Conservation (phyloP, 2,329 filamentous ascomycete genomes). For the Lasiodiplodia hormozganensis region DNA sequence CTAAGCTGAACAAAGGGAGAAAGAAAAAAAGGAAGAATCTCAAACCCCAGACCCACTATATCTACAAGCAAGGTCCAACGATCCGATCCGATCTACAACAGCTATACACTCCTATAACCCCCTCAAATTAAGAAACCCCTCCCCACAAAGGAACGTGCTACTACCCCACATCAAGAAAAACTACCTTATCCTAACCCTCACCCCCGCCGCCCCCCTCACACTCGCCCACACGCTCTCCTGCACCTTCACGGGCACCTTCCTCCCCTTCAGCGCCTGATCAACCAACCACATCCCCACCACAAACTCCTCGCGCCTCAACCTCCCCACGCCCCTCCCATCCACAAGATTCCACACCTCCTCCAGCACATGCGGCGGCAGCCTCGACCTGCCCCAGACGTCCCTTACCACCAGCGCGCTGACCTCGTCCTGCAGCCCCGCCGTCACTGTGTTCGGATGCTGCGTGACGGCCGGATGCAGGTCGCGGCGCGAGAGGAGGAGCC, state of each 20-base stretch:
- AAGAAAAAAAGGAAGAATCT: too few species aligned
- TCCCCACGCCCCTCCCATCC: conserved; percentile 62
- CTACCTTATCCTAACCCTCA: conserved; percentile 39
- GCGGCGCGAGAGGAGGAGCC: conserved; percentile 49
- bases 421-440: conserved; percentile 37
- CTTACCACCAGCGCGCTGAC: conserved; percentile 73
- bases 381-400: conserved; percentile 77
- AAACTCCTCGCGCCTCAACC: conserved; percentile 73
- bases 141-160: too few species aligned
- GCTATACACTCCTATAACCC: neutral
- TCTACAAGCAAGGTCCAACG: too few species aligned
- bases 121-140: neutral
- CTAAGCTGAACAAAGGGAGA: neutral
- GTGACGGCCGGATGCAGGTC: conserved; percentile 19
- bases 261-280: conserved; percentile 78
- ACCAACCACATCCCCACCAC: conserved; percentile 85
- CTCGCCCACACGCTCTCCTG: conserved; percentile 79
- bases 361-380: conserved; percentile 71
- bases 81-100: neutral
- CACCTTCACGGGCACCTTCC: conserved; percentile 76
- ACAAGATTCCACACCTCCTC: conserved; percentile 81
- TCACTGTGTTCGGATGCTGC: conserved; percentile 1
- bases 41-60: neutral
- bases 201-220: conserved; percentile 56
- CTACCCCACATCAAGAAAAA: too few species aligned